phyloP scores from a whole-genome alignment of 106 monocot genomes.

The Dendrobium huoshanense region DNA sequence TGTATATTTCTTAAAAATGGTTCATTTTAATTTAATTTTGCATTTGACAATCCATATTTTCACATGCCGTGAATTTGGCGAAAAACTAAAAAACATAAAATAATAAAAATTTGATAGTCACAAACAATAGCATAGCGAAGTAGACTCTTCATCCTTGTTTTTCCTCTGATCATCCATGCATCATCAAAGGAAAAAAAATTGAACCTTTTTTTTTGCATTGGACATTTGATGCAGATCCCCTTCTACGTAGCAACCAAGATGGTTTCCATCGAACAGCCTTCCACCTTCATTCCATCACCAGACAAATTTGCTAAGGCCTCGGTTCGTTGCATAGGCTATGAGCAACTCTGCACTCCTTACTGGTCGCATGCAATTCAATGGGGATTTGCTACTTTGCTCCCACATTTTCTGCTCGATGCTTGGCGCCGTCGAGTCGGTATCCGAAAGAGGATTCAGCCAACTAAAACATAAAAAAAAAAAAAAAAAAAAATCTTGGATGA shows the following conservation, averaged over 20 bases:
- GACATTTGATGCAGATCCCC: slow-evolving; percentile 34
- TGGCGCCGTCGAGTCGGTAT: slow-evolving; percentile 26
- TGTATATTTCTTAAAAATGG: too few relatives aligned
- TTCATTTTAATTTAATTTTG: too few relatives aligned
- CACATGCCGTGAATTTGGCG: background rate
- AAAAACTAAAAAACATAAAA: too few relatives aligned
- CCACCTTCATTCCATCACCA: slow-evolving; percentile 51
- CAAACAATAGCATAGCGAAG: too few relatives aligned
- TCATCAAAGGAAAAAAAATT: too few relatives aligned
- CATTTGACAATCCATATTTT: background rate
- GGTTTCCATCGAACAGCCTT: slow-evolving; percentile 35
- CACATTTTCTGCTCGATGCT: slow-evolving; percentile 31
- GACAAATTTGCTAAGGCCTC: slow-evolving; percentile 45
- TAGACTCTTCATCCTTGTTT: too few relatives aligned
- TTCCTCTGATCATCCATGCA: too few relatives aligned
- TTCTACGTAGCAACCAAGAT: slow-evolving; percentile 80
- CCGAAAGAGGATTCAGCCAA: background rate
- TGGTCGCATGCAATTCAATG: slow-evolving; percentile 76
- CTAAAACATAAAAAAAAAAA: background rate
- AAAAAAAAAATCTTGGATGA: background rate
- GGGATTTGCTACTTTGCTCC: slow-evolving; percentile 36
- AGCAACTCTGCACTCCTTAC: slow-evolving; percentile 62
- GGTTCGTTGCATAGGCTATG: slow-evolving; percentile 64
- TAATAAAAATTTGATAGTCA: too few relatives aligned
- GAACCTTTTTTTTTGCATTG: too few relatives aligned